Conservation (phyloP, 2,329 filamentous ascomycete species). For the Diaporthe ampelina region DNA sequence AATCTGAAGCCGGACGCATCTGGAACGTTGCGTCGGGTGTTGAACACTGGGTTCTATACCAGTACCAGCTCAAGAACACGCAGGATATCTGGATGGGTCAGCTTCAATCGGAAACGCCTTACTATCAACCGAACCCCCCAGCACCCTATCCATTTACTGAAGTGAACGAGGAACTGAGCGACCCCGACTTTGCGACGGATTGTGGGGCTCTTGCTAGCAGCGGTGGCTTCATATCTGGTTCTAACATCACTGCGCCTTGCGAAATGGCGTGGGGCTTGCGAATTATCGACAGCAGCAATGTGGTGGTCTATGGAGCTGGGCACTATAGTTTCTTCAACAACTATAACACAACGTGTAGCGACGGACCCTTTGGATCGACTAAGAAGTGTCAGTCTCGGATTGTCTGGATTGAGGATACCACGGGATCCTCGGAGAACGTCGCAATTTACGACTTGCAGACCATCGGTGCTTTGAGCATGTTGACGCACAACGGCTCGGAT, state of each 20-base stretch:
- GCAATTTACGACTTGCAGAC: constrained; percentile 58
- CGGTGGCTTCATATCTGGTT: constrained; percentile 14
- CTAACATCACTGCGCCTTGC: constrained; percentile 55
- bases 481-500: constrained; percentile 51
- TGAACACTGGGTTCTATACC: constrained; percentile 77
- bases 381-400: constrained; percentile 61
- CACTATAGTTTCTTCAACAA: constrained; percentile 79
- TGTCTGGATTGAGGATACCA: constrained; percentile 46
- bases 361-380: constrained; percentile 51
- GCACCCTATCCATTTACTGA: constrained; percentile 69
- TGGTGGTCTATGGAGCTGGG: constrained; percentile 74
- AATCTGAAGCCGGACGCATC: constrained; percentile 57
- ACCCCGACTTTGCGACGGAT: constrained; percentile 65
- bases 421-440: constrained; percentile 42
- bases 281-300: constrained; percentile 66
- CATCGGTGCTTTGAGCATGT: constrained; percentile 55
- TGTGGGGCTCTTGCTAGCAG: constrained; percentile 48
- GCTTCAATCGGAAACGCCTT: constrained; percentile 79
- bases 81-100: constrained; percentile 73
- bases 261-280: constrained; percentile 76
- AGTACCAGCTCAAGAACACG: constrained; percentile 75
- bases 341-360: constrained; percentile 65
- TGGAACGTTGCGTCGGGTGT: constrained; percentile 76
- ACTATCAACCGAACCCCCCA: constrained; percentile 77
- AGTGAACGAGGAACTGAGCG: constrained; percentile 54